A percentile compares a stretch with the other conserved stretches of the same genome.
These are phyloP conservation scores for Ophiostoma novo-ulmi DNA, from an alignment of 2,329 filamentous ascomycete species.

Conservation along the genomic window DNA sequence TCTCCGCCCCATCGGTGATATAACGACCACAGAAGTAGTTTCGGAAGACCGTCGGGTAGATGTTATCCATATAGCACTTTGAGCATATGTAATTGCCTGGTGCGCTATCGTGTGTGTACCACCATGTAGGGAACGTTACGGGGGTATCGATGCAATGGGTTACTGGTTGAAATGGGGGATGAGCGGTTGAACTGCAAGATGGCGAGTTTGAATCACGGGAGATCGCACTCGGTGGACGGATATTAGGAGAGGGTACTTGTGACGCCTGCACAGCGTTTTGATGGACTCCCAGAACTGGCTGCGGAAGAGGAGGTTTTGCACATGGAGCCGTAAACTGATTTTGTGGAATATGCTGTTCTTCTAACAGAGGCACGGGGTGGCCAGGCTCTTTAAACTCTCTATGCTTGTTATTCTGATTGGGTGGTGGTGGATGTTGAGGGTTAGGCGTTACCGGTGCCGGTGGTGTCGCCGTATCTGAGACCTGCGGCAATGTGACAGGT, in stretches of 20 bases:
- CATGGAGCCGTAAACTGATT: neutral
- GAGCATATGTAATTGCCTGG: constrained; percentile 39
- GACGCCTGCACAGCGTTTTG: neutral
- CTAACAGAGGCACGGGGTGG: neutral
- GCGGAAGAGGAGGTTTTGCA: neutral
- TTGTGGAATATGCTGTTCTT: neutral
- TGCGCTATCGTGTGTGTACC: constrained; percentile 36
- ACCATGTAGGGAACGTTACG: constrained; percentile 34
- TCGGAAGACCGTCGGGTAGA: constrained; percentile 33
- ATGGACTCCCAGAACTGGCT: neutral
- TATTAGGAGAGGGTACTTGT: neutral
- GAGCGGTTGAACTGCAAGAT: neutral
- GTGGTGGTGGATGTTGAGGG: neutral
- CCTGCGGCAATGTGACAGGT: neutral
- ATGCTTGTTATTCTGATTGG: neutral
- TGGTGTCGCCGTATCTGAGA: too few relatives aligned
- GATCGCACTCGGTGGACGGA: neutral
- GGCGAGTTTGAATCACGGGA: neutral
- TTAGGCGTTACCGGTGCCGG: too few relatives aligned
- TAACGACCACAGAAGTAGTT: constrained; percentile 31
- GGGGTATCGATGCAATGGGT: constrained; percentile 32
- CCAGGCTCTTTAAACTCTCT: neutral
- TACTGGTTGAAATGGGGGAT: neutral
- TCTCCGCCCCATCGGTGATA: constrained; percentile 22
- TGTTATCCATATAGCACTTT: constrained; percentile 39